Evolutionary conservation across 2,329 filamentous ascomycete genomes (phyloP).

Genomic region (Neoscytalidium dimidiatum): DNA sequence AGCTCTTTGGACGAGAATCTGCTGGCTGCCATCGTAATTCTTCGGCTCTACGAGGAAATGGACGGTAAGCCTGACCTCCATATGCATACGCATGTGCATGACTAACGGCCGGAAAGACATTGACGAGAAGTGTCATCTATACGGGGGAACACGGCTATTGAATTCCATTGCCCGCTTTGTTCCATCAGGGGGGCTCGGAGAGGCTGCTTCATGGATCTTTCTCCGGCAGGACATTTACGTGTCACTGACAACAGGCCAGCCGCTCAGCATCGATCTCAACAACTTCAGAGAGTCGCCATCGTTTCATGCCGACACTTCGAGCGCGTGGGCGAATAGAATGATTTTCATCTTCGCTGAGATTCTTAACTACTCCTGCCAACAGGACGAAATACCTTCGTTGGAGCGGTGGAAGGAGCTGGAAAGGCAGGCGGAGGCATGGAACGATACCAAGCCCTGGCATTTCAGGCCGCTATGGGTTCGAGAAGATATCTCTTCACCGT

Average conservation of each 20-base stretch:
- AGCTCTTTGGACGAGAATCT: conserved; percentile 50
- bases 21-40: conserved; percentile 51
- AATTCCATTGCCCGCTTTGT: conserved; percentile 42
- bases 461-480: conserved; percentile 27
- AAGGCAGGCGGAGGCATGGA: conserved; percentile 34
- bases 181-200: conserved; percentile 41
- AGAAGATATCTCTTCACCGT: conserved; percentile 3
- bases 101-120: conserved; percentile 22
- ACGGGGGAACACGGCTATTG: conserved; percentile 41
- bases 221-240: conserved; percentile 46
- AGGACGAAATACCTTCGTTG: conserved; percentile 25
- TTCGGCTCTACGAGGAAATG: conserved; percentile 53
- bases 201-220: conserved; percentile 44
- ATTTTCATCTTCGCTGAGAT: conserved; percentile 35
- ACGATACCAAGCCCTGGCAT: conserved; percentile 33
- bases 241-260: conserved; percentile 37
- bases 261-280: conserved; percentile 32
- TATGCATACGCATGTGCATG: neutral
- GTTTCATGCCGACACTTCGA: conserved; percentile 33
- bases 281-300: conserved; percentile 33
- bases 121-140: conserved; percentile 43
- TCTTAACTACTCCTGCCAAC: conserved; percentile 30
- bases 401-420: conserved; percentile 33
- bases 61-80: conserved; percentile 25
- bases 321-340: conserved; percentile 34